Evolutionary conservation across 2,329 filamentous ascomycete species (phyloP), one percentile per base, ranked within the genome.

Genomic region (Paecilomyces dactylethromorphus): DNA sequence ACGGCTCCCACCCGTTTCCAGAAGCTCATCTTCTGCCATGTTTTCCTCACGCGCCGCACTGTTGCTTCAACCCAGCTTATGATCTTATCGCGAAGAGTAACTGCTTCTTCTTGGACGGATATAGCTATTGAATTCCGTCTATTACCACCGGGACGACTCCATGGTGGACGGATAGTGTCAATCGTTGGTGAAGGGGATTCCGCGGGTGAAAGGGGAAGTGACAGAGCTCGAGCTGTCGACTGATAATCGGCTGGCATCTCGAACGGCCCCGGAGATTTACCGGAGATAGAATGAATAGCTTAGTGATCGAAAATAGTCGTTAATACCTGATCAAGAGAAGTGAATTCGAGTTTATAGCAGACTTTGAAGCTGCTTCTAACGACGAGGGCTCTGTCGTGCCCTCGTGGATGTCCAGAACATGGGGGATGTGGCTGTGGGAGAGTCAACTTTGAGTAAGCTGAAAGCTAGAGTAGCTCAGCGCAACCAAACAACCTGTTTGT

Each of bases 1-100:
- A 82, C 72, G 21, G 87, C 79, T 21, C 87, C 78, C 6, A 85
- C 73, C 65, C 84, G 84, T 73, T 95, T 88, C 58, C 85, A 68
- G 0, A 83, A 63, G 1, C 71, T 76, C 74, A 81, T 73, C 54
- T 69, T 69, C 54, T 68, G 63, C 69, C 74, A 78, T 45, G 74
- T 67, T 33, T 68, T 66, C 45, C 61, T 62, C 10, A 73, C 56
- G 7, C 70, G 70, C 50, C 69, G 70, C 58, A 70, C 73, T 24
- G 72, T 57, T 49, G 66, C 67, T 58, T 73, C 72, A 6, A 70
- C 70, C 53, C 71, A 72, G 29, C 73, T 69, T 56, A 79, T 69
- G 15, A 74, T 62, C 53, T 70, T 70, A 59, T 78, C 75, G 35
- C 76, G 71, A 54, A 75, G 64, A 62, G 66, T 64, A 56, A 67